Base-by-base conservation (phyloP, 1,284 basidiomycete species). In the Entoloma clypeatum region DNA sequence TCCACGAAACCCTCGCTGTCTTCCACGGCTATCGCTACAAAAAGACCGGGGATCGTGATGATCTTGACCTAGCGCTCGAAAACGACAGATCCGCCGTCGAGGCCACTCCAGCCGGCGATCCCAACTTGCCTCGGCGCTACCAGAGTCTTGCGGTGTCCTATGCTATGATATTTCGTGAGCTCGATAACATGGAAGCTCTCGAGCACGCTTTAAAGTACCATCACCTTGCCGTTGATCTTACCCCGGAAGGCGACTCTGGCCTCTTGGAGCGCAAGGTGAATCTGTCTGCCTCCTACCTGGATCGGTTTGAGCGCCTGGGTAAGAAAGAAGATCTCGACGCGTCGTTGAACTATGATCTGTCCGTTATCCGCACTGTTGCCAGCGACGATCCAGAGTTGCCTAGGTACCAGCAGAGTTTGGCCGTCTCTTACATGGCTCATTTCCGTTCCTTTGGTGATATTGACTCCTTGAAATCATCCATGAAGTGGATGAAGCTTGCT, bases 181-280 rank as follows among this genome's bases (percentile, higher is more conserved):
- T 38, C 4, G 26, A 18, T 28, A 26, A 19, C 8, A 8, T 28
- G 28, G 16, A 8, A 14, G 24, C 36, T 21, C 13, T 38, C 7
- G 36, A 38, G 26, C 16, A 14, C 7, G 26, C 36, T 38, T 27
- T 28, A 7, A 27, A 38, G 25, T n/a, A 16, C 25, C 36, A 38
- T 8, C 17, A 22, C 17, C 32, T 34, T 21, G 17, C 32, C 11
- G 5, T 34, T 6, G 32, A 19, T 5, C 10, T 5, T 9, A 34
- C 32, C n/a, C 32, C 32, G 4, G 32, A 34, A 21, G 19, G 32
- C 13, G 32, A 34, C 32, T 21, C 32, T 21, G 32, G 10, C 10
- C 19, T 19, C 11, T n/a, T 34, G 17, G 32, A 34, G 17, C 19
- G 19, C 5, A 21, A 8, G 17, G 17, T n/a, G 3, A 21, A 18